Conservation (phyloP, 1,284 basidiomycete species). For the Leccinum olivaceoglutinosum region DNA sequence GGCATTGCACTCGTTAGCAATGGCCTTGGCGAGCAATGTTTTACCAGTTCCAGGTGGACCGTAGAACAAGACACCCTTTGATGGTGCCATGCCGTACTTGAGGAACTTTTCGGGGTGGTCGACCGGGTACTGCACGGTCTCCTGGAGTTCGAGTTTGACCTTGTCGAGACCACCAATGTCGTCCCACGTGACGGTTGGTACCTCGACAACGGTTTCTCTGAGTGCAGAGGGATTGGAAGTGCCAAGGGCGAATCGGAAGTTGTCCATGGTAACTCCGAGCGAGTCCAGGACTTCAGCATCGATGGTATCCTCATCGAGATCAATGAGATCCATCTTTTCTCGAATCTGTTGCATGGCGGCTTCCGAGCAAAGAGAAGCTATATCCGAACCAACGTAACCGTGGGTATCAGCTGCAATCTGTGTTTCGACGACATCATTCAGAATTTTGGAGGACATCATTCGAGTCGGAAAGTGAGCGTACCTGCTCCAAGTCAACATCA, state of each 20-base stretch:
- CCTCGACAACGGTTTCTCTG: conserved; percentile 85
- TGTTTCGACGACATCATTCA: conserved; percentile 6
- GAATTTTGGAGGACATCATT: not conserved
- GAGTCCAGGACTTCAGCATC: conserved; percentile 87
- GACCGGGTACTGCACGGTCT: conserved; percentile 99
- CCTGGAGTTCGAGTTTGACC: conserved; percentile 98
- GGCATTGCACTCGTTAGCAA: conserved; percentile 99
- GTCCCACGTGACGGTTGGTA: conserved; percentile 95
- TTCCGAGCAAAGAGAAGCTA: conserved; percentile 90
- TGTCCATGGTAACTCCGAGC: conserved; percentile 87
- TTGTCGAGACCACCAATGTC: conserved; percentile 99
- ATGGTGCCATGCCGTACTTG: conserved; percentile 99
- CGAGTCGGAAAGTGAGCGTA: conserved; percentile 25
- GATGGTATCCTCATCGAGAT: conserved; percentile 83
- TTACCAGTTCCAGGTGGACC: conserved; percentile 97
- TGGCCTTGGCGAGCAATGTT: conserved; percentile 92
- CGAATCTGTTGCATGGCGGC: conserved; percentile 91
- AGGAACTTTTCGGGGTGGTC: conserved; percentile 99
- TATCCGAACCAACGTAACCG: conserved; percentile 97
- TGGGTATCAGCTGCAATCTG: conserved; percentile 98
- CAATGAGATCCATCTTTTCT: conserved; percentile 87
- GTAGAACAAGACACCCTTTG: conserved; percentile 97
- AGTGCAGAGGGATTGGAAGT: conserved; percentile 84
- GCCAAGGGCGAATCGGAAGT: conserved; percentile 86
- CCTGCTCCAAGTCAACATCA: conserved; percentile 96